Percentiles rank a stretch among this genome's conserved stretches.
Conservation (phyloP, 139 green algal species). For the Medakamo hakoo region DNA sequence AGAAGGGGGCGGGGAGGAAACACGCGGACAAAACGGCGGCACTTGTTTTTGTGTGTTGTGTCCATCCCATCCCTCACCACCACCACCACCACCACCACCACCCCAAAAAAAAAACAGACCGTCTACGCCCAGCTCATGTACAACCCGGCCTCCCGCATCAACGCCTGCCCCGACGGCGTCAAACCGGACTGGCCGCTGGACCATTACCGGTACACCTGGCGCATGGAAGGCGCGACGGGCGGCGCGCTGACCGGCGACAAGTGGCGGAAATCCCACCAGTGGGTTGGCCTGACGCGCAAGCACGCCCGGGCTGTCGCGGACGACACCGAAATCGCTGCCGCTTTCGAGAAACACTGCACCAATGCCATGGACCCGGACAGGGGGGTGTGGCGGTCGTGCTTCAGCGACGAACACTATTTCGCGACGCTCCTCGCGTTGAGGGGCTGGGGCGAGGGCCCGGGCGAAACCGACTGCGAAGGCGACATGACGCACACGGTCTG, state of each 20-base stretch:
- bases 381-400: background rate
- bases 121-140: constrained; percentile 13
- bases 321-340: background rate
- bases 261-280: constrained; percentile 3
- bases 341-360: background rate
- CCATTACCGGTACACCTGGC: background rate
- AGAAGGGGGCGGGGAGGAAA: background rate
- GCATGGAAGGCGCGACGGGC: background rate
- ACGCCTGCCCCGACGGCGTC: constrained; percentile 7
- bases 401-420: constrained; percentile 2
- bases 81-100: background rate
- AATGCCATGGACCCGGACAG: background rate
- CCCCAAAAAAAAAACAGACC: background rate
- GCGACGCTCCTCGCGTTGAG: background rate
- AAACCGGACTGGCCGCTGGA: background rate
- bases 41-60: background rate
- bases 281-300: constrained; percentile 1
- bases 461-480: background rate
- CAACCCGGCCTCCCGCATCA: constrained; percentile 6
- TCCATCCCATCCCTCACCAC: background rate
- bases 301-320: background rate
- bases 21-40: background rate
- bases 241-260: background rate
- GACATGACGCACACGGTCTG: background rate
- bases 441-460: background rate